Percentiles rank a stretch among this genome's conserved stretches.
These are phyloP conservation scores for Botrytis hyacinthi DNA, from an alignment of 2,329 filamentous ascomycete genomes.

Conservation along the genomic window DNA sequence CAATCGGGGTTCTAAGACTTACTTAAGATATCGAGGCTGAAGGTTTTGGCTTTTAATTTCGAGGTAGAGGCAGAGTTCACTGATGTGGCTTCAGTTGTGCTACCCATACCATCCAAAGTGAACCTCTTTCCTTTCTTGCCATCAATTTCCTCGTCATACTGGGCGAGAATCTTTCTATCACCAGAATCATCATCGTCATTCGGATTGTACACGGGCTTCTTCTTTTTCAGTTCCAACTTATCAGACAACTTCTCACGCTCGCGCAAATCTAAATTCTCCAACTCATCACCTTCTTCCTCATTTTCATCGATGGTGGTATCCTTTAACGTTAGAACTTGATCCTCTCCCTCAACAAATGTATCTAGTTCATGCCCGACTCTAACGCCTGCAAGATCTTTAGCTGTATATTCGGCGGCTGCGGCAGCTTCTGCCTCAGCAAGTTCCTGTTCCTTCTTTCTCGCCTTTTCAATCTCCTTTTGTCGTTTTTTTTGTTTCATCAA, in stretches of 20 bases:
- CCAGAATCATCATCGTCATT: constrained; percentile 67
- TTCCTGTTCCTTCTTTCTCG: constrained; percentile 70
- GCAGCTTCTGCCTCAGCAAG: constrained; percentile 71
- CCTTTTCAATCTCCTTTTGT: constrained; percentile 84
- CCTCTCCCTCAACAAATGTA: constrained; percentile 76
- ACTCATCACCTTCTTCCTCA: constrained; percentile 84
- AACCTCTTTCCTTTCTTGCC: constrained; percentile 89
- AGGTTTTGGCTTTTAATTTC: constrained; percentile 63
- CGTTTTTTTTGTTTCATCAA: constrained; percentile 86
- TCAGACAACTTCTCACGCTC: constrained; percentile 73
- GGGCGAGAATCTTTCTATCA: constrained; percentile 69
- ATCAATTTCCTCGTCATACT: constrained; percentile 94
- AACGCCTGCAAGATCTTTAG: constrained; percentile 83
- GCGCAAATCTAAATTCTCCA: constrained; percentile 72
- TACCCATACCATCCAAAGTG: constrained; percentile 77
- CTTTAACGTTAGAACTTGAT: constrained; percentile 92
- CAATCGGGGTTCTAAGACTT: constrained; percentile 32
- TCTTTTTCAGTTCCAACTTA: constrained; percentile 83
- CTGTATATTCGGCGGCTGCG: constrained; percentile 73
- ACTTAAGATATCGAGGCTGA: constrained; percentile 73
- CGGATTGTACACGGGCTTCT: constrained; percentile 84
- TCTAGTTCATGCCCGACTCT: constrained; percentile 86
- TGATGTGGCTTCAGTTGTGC: constrained; percentile 57
- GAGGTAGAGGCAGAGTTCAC: constrained; percentile 51
- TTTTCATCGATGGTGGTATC: constrained; percentile 82